Percentiles rank a stretch among this genome's conserved stretches.
Conservation (phyloP, 495 filamentous ascomycete genomes). For the Umbilicaria muhlenbergii region DNA sequence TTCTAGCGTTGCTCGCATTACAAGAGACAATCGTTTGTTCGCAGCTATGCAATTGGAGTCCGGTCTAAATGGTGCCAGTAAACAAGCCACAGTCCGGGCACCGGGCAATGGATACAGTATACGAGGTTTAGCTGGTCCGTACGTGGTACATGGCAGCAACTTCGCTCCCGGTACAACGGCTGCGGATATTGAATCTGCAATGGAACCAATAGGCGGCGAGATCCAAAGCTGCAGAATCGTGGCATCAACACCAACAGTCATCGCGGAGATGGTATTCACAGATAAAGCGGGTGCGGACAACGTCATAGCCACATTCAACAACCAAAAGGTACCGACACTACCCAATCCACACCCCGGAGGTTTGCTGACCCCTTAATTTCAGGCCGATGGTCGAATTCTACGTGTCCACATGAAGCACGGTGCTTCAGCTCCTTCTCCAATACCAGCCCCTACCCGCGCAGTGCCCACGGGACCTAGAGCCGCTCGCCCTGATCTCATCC, state of each 20-base stretch:
- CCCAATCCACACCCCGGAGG: too few species aligned
- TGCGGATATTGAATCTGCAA: slow-evolving; percentile 80
- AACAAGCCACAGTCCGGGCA: slow-evolving; percentile 17
- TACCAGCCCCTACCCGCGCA: slow-evolving; percentile 19
- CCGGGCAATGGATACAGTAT: slow-evolving; percentile 33
- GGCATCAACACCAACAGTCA: slow-evolving; percentile 56
- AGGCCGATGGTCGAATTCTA: slow-evolving; percentile 80
- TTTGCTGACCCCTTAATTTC: neutral
- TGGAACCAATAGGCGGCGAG: slow-evolving; percentile 55
- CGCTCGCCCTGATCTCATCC: slow-evolving; percentile 13
- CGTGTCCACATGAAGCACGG: slow-evolving; percentile 54
- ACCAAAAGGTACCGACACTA: slow-evolving; percentile 47
- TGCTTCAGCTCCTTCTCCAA: slow-evolving; percentile 14
- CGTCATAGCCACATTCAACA: slow-evolving; percentile 72
- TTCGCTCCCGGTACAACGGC: slow-evolving; percentile 88
- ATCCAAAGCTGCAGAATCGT: slow-evolving; percentile 59
- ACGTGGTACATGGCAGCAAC: slow-evolving; percentile 72
- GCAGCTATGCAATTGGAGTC: slow-evolving; percentile 21
- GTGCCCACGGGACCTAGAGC: slow-evolving; percentile 14
- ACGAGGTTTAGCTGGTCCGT: slow-evolving; percentile 65
- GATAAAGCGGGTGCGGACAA: slow-evolving; percentile 64
- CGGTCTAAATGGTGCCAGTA: slow-evolving; percentile 8
- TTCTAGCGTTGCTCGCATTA: slow-evolving; percentile 19
- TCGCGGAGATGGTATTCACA: slow-evolving; percentile 72
- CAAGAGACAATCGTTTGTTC: slow-evolving; percentile 23